Base-by-base conservation (phyloP, 148 eudicot species). In the Dysphania ambrosioides region DNA sequence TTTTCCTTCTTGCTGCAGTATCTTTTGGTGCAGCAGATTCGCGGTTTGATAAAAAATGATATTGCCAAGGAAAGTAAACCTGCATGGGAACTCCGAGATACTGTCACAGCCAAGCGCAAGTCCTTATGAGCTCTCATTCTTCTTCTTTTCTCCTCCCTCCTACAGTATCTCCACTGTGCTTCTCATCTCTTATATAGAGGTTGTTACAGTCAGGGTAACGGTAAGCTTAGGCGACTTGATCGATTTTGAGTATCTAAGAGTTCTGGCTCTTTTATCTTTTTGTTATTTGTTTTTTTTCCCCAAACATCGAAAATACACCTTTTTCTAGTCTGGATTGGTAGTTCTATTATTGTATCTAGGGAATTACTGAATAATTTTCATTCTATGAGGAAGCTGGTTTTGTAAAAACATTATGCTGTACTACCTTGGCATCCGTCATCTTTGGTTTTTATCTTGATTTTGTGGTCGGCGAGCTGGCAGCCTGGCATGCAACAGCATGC, bases 1-100 rank as follows among this genome's bases (percentile, higher is more conserved):
- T 65, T 36, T 8, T 65, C n/a, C 15, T 47, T 30, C 34, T 11
- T 51, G 67, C 85, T 91, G 96, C 87, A 88, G 82, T 83, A 86
- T 82, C 79, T 94, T 51, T 72, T 94, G 53, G 78, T 89, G 73
- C 86, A 85, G 72, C 78, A 77, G 38, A 80, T 91, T 41, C 79
- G 82, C 67, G 44, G 74, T 63, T 74, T 74, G 72, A 90, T 90
- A 72, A 85, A 77, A 60, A 44, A 67, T 8, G 98, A 94, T 82
- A 77, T 87, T 35, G 85, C 82, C 23, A 71, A 40, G 27, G 97
- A 91, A 79, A 32, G 21, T 44, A 82, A 75, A 76, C 81, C 90
- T 55, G 60, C 79, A 23, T 91, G 98, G 97, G 92, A 85, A 76
- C 79, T 73, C 69, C 68, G 81, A 57, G 79, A 82, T 47, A 1